Evolutionary conservation across 106 monocot species (phyloP).

Genomic region (Platanthera guangdongensis): DNA sequence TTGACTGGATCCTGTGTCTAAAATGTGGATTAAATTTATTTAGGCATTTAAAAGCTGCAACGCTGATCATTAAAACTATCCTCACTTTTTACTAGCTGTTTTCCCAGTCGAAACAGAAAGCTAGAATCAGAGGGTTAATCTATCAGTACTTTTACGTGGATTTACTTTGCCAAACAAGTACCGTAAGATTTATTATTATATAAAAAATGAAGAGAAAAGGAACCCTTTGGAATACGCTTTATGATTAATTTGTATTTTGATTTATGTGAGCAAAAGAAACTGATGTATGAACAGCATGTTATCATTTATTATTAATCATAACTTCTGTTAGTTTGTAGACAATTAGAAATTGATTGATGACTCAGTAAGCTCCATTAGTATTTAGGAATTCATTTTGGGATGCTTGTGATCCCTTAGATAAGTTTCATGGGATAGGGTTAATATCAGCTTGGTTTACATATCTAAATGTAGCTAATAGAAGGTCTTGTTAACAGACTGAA

Average conservation of each 20-base stretch:
- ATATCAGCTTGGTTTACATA: background rate
- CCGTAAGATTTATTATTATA: background rate
- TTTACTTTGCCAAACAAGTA: too few species aligned
- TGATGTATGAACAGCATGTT: background rate
- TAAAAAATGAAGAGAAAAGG: background rate
- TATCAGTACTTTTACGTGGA: too few species aligned
- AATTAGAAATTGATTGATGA: background rate
- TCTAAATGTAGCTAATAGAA: background rate
- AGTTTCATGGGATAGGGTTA: background rate
- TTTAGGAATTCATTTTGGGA: background rate
- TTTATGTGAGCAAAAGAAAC: background rate
- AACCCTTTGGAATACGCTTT: background rate
- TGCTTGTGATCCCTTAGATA: background rate
- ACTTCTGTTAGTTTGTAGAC: background rate
- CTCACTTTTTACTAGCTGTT: too few species aligned
- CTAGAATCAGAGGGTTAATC: too few species aligned
- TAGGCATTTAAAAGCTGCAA: too few species aligned
- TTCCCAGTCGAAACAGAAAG: too few species aligned
- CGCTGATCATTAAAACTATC: too few species aligned
- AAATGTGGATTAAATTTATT: too few species aligned
- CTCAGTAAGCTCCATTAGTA: background rate
- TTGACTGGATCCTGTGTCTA: background rate
- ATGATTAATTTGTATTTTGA: background rate
- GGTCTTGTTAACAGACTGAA: background rate
- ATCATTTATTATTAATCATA: background rate